phyloP scores from a whole-genome alignment of 441 rosid genomes.

The Raphanus hybrid region DNA sequence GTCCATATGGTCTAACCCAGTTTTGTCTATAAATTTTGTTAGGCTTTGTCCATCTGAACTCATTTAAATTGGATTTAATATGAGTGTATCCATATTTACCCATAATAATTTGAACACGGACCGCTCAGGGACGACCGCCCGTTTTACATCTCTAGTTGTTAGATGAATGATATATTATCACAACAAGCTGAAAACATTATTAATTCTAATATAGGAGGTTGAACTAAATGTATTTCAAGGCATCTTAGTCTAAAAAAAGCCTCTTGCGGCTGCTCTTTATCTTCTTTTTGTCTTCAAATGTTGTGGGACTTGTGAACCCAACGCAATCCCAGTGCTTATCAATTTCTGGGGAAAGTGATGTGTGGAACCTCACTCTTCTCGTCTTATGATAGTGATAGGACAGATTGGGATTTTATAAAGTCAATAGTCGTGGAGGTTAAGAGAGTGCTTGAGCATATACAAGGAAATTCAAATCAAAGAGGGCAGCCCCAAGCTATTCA shows the following conservation, averaged over 20 bases:
- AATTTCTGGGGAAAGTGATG: too few species aligned
- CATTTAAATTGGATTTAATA: too few species aligned
- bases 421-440: constrained; percentile 2
- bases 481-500: background rate
- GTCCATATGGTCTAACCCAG: too few species aligned
- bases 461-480: background rate
- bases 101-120: too few species aligned
- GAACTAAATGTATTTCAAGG: background rate
- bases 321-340: too few species aligned
- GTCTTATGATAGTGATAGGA: background rate
- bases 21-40: too few species aligned
- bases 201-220: background rate
- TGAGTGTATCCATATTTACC: too few species aligned
- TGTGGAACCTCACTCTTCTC: background rate
- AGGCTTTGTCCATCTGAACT: too few species aligned
- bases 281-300: too few species aligned
- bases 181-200: background rate
- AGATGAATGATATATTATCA: background rate
- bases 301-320: too few species aligned
- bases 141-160: background rate
- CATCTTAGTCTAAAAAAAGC: background rate
- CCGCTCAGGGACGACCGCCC: too few species aligned
- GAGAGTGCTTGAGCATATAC: constrained; percentile 1
- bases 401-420: background rate
- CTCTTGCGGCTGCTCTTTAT: too few species aligned